These are phyloP conservation scores for Hericium erinaceus DNA, from an alignment of 768 basidiomycete genomes.

Conservation along the genomic window DNA sequence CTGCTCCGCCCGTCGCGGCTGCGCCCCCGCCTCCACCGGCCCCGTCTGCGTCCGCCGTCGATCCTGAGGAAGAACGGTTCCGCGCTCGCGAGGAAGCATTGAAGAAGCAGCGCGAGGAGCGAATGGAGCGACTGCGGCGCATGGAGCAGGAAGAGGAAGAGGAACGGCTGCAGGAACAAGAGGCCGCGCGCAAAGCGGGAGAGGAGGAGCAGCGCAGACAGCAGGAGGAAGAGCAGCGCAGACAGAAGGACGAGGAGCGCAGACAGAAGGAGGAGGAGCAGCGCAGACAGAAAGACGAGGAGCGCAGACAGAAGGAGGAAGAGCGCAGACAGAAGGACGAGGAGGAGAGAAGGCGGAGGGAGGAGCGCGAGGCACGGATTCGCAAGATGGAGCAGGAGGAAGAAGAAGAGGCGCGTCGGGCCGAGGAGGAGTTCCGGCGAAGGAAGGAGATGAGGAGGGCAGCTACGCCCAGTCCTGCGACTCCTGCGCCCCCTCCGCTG, in stretches of 20 bases:
- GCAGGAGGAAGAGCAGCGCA: constrained; percentile 25
- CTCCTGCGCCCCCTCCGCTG: constrained; percentile 16
- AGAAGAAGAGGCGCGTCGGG: neutral
- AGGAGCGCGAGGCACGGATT: constrained; percentile 30
- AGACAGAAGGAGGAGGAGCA: constrained; percentile 22
- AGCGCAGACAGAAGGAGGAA: neutral
- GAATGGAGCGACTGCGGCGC: constrained; percentile 56
- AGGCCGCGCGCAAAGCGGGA: neutral
- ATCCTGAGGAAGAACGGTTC: constrained; percentile 70
- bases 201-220: constrained; percentile 27
- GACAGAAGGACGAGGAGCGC: neutral
- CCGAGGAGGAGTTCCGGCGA: neutral
- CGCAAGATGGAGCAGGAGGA: constrained; percentile 1
- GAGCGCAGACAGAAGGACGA: neutral
- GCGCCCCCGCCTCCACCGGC: constrained; percentile 29
- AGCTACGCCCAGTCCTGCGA: neutral
- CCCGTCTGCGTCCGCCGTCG: constrained; percentile 39
- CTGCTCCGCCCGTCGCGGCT: constrained; percentile 24
- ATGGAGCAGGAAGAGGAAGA: constrained; percentile 63
- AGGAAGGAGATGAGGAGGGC: neutral
- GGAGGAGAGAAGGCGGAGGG: constrained; percentile 18
- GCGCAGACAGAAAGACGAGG: constrained; percentile 31
- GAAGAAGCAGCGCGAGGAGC: constrained; percentile 65
- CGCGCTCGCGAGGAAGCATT: constrained; percentile 61
- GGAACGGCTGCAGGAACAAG: constrained; percentile 5